A percentile compares a stretch with the other conserved stretches of the same genome.
Evolutionary conservation across 129 eudicot genomes (phyloP).

Genomic region (Helianthus annuus): HanXRQr2.0-SUNRISE NC_035446.2:17675763-17676262

Average conservation of each 20-base stretch:
- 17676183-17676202: too few relatives aligned
- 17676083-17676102: too few relatives aligned
- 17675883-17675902: constrained; percentile 29
- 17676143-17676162: too few relatives aligned
- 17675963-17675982: not conserved
- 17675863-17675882: constrained; percentile 88
- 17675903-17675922: not conserved
- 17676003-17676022: not conserved
- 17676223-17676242: too few relatives aligned
- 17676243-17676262: too few relatives aligned
- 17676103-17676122: too few relatives aligned
- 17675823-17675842: constrained; percentile 73
- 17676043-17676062: not conserved
- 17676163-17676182: too few relatives aligned
- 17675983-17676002: not conserved
- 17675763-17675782: constrained; percentile 58
- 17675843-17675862: constrained; percentile 82
- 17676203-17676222: too few relatives aligned
- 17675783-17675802: constrained; percentile 91
- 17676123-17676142: too few relatives aligned
- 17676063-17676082: not conserved
- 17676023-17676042: not conserved
- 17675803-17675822: constrained; percentile 84
- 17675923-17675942: not conserved
- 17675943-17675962: not conserved